Conservation (phyloP, 1,284 basidiomycete species). For the Boletus smithii region DNA sequence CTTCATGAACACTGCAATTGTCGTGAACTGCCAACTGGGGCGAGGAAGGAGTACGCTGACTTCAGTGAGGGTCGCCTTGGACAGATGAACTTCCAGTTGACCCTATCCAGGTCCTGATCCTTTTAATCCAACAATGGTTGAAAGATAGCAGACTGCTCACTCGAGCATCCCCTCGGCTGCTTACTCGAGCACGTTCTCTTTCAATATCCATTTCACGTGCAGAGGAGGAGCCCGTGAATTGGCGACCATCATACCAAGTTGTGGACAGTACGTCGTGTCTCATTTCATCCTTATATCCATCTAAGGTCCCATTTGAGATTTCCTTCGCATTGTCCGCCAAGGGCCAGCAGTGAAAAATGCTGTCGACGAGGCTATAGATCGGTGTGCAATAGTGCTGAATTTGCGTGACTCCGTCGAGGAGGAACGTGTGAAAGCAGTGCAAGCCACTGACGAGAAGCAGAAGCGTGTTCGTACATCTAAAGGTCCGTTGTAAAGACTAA, state of each 20-base stretch:
- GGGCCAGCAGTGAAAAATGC: slow-evolving; percentile 84
- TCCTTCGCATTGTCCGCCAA: slow-evolving; percentile 89
- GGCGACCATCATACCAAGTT: slow-evolving; percentile 70
- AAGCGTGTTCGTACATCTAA: slow-evolving; percentile 65
- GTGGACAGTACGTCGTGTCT: slow-evolving; percentile 64
- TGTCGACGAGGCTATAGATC: slow-evolving; percentile 92
- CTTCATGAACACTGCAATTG: slow-evolving; percentile 74
- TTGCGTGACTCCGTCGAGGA: slow-evolving; percentile 89
- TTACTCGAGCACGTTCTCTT: slow-evolving; percentile 39
- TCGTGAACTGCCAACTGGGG: slow-evolving; percentile 96
- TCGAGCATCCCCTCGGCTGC: slow-evolving; percentile 36
- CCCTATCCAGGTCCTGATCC: slow-evolving; percentile 63
- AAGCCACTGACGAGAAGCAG: slow-evolving; percentile 69
- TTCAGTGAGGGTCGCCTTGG: slow-evolving; percentile 51
- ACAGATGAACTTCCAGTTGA: slow-evolving; percentile 9
- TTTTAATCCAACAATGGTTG: slow-evolving; percentile 88
- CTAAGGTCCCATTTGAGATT: slow-evolving; percentile 47
- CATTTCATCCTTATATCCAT: not conserved
- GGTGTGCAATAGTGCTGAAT: slow-evolving; percentile 82
- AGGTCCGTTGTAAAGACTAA: slow-evolving; percentile 43
- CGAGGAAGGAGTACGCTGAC: slow-evolving; percentile 91
- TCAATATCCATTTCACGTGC: slow-evolving; percentile 36
- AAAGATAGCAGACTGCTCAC: slow-evolving; percentile 41
- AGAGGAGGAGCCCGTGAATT: slow-evolving; percentile 33
- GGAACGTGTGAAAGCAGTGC: slow-evolving; percentile 68